These are phyloP conservation scores for Phytophthora ramorum DNA, from an alignment of 352 stramenopile species.

Conservation along the genomic window DNA sequence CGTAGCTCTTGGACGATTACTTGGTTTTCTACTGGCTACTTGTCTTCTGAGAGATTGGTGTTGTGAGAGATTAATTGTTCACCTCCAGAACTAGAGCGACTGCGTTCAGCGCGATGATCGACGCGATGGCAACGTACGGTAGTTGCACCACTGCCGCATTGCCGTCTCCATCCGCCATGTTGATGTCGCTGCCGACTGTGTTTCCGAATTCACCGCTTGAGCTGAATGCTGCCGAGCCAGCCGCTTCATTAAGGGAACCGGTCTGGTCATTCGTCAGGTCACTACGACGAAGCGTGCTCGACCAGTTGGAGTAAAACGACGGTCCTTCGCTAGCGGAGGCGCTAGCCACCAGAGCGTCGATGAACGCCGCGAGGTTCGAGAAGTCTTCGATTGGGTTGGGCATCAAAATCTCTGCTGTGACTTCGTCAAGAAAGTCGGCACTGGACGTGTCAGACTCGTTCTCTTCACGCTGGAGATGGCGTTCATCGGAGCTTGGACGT, in stretches of 20 bases:
- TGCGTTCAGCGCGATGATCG: conserved; percentile 1
- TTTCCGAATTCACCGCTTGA: conserved; percentile 1
- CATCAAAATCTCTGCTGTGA: background rate
- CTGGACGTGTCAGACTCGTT: conserved; percentile 1
- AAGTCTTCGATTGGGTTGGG: conserved; percentile 4
- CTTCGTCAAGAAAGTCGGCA: conserved; percentile 13
- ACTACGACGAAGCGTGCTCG: background rate
- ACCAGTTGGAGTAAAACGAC: conserved; percentile 13
- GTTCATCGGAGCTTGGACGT: background rate
- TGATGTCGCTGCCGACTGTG: conserved; percentile 8
- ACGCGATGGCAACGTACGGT: background rate
- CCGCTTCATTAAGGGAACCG: conserved; percentile 3
- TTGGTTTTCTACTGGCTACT: background rate
- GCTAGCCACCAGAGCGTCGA: conserved; percentile 15
- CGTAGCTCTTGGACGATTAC: background rate
- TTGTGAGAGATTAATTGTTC: background rate
- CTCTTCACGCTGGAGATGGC: conserved; percentile 12
- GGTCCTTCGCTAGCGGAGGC: background rate
- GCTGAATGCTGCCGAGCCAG: background rate
- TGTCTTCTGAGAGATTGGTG: background rate
- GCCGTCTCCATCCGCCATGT: conserved; percentile 16
- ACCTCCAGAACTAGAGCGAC: conserved; percentile 1
- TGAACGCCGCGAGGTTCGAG: conserved; percentile 10
- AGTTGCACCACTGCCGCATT: background rate
- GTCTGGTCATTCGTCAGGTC: conserved; percentile 7